Base-by-base conservation (phyloP, 2,329 filamentous ascomycete genomes). In the Orbilia oligospora region DNA sequence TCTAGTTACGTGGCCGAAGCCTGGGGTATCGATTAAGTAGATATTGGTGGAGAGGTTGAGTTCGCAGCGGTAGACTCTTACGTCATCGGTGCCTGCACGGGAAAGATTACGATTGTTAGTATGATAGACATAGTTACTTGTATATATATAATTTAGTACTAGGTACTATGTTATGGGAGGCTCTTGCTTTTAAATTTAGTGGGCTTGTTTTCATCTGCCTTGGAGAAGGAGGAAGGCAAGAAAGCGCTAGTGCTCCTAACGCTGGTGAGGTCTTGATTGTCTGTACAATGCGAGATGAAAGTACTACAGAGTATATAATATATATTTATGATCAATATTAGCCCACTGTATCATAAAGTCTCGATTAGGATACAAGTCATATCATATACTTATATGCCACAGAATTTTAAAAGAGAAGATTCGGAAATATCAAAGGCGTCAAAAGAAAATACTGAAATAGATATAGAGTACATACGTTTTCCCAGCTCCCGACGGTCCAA, bases 11-110 rank as follows among this genome's bases (percentile, higher is more conserved):
- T 61, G 36, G 20, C 56, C 56, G 36, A 61, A 61, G 1, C 56
- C 56, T 0, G 55, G 56, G 36, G 56, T 61, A 44, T 61, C 56
- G 20, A 61, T 61, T 9, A 61, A n/a, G 56, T 24, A 61, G 14
- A 61, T 10, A 10, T 61, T 61, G 12, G 36, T 44, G 10, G 18
- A 24, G 1, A 20, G 10, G 24, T 61, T 36, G 33, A 61, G 36
- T 61, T 61, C 56, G 36, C 56, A 61, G 36, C 56, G 56, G 22
- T 61, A 61, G 20, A 61, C 10, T 44, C 9, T 41, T 3, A 20
- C 18, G n/a, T 44, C 36, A n/a, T 61, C 20, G 14, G 36, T 61
- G 20, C 1, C 56, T 61, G n/a, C 6, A 30, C 6, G 27, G 6
- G 6, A 6, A 30, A 3, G 44, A n/a, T 46, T 5, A 9, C 20